A percentile compares a stretch with the other conserved stretches of the same genome.
Evolutionary conservation across 306 rosid species (phyloP).

Genomic region (Inga laurina): DNA sequence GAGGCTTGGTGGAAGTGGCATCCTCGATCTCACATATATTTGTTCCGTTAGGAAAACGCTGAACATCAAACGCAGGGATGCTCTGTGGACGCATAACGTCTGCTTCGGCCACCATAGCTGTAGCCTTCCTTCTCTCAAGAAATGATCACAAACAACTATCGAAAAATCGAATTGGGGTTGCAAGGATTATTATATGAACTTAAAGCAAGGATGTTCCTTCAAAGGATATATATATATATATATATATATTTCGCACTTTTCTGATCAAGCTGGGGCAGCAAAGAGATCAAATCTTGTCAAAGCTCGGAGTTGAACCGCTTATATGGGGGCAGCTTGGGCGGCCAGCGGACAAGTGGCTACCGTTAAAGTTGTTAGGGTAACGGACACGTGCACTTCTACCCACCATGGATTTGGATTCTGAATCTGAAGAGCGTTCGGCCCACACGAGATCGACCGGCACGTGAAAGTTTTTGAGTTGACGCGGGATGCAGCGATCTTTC

Average conservation of each 20-base stretch:
- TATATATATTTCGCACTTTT: conserved; percentile 38
- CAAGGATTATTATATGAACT: neutral
- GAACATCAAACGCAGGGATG: conserved; percentile 59
- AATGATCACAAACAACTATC: neutral
- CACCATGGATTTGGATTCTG: conserved; percentile 4
- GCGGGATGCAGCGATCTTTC: conserved; percentile 54
- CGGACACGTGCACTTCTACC: conserved; percentile 45
- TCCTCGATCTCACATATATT: conserved; percentile 54
- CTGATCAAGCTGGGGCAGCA: conserved; percentile 12
- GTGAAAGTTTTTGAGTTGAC: conserved; percentile 46
- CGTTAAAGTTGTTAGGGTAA: conserved; percentile 28
- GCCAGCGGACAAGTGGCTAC: conserved; percentile 66
- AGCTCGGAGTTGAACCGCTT: neutral
- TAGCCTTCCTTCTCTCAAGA: neutral
- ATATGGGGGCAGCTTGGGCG: conserved; percentile 37
- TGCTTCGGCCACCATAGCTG: conserved; percentile 82
- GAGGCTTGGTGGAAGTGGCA: conserved; percentile 33
- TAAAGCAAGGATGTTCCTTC: neutral
- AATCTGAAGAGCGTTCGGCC: neutral
- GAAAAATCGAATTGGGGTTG: neutral
- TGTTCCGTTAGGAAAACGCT: conserved; percentile 50
- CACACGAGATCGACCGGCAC: conserved; percentile 50
- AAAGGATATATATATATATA: neutral
- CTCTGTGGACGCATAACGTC: conserved; percentile 56
- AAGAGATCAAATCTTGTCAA: conserved; percentile 11